Conservation (phyloP, 805 yeast species). For the Monosporozyma aerobia region DNA sequence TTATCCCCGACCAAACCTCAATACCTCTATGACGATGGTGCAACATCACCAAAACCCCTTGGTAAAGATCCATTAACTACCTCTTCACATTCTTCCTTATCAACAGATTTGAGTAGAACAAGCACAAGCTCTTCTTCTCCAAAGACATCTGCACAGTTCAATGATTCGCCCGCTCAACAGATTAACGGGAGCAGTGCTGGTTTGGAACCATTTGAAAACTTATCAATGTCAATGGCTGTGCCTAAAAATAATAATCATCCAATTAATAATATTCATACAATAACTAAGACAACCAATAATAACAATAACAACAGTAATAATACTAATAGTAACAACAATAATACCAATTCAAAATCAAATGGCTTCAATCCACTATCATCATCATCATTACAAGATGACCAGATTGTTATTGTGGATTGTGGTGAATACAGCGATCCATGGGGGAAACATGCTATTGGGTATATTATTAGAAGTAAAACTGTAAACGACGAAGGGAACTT, state of each 20-base stretch:
- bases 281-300: background rate
- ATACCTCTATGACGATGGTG: constrained; percentile 4
- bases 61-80: background rate
- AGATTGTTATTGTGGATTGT: constrained; percentile 60
- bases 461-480: constrained; percentile 56
- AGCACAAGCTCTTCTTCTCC: background rate
- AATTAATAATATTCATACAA: background rate
- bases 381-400: background rate
- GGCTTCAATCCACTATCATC: background rate
- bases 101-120: background rate
- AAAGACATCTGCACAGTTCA: background rate
- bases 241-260: background rate
- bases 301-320: background rate
- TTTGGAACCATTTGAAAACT: constrained; percentile 22
- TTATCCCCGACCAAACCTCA: background rate
- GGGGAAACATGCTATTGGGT: constrained; percentile 68
- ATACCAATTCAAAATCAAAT: background rate
- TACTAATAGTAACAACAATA: background rate
- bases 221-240: constrained; percentile 21
- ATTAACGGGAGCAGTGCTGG: background rate
- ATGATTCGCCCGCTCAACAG: background rate
- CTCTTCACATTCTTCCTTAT: background rate
- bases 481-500: background rate
- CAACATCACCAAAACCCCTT: background rate
- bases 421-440: constrained; percentile 78